Percentiles rank a stretch among this genome's conserved stretches.
Conservation (phyloP, 306 rosid species). For the Prunus fruticosa region DNA sequence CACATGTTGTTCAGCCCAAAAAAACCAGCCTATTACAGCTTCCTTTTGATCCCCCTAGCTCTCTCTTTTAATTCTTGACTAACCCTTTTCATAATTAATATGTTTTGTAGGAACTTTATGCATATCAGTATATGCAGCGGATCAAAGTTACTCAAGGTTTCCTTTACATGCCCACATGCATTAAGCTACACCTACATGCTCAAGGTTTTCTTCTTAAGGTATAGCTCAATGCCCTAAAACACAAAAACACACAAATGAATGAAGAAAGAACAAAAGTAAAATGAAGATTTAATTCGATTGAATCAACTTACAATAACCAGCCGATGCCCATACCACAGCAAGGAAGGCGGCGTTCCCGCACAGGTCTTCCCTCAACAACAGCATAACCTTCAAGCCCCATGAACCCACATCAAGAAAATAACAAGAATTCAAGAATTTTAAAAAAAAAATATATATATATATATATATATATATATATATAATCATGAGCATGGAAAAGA, state of each 20-base stretch:
- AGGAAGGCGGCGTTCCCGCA: conserved; percentile 54
- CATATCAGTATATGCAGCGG: background rate
- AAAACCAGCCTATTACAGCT: background rate
- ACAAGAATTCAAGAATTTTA: background rate
- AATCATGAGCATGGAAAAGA: background rate
- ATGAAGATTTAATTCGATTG: background rate
- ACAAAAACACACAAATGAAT: background rate
- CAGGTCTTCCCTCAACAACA: conserved; percentile 52
- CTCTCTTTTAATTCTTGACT: background rate
- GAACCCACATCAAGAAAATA: background rate
- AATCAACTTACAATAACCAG: conserved; percentile 72
- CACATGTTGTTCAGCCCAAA: background rate
- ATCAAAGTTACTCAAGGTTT: background rate
- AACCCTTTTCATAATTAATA: background rate
- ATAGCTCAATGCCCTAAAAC: background rate
- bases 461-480: background rate
- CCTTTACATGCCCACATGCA: background rate
- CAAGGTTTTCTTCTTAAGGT: background rate
- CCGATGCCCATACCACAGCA: conserved; percentile 80
- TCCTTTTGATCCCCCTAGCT: background rate
- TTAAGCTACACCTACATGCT: background rate
- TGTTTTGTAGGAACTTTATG: background rate
- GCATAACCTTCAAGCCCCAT: conserved; percentile 51
- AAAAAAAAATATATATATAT: too few relatives aligned
- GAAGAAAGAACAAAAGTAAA: background rate